A percentile compares a stretch with the other conserved stretches of the same genome.
Evolutionary conservation across 345 rosid genomes (phyloP).

Genomic region (Brassica carinata): DNA sequence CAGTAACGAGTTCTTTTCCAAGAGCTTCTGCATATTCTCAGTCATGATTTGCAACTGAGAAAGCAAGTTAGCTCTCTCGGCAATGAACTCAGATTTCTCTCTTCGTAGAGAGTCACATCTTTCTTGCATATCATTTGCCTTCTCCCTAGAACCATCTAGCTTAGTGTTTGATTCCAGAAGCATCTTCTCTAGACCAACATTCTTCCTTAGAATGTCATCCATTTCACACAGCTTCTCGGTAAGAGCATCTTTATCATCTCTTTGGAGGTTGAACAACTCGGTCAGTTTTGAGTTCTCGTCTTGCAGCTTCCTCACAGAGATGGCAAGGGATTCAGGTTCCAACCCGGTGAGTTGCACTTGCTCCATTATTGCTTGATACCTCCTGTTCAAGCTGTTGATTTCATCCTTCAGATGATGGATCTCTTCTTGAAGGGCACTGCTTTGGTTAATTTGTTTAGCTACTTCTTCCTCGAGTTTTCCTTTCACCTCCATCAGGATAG

Average conservation of each 20-base stretch:
- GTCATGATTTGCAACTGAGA: slow-evolving; percentile 78
- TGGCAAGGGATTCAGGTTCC: slow-evolving; percentile 52
- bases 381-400: slow-evolving; percentile 53
- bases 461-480: slow-evolving; percentile 75
- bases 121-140: slow-evolving; percentile 58
- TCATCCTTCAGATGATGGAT: slow-evolving; percentile 72
- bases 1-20: slow-evolving; percentile 58
- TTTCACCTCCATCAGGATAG: slow-evolving; percentile 63
- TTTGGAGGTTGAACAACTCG: slow-evolving; percentile 52
- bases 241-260: slow-evolving; percentile 52
- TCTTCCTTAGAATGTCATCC: slow-evolving; percentile 58
- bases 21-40: slow-evolving; percentile 71
- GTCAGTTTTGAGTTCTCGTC: slow-evolving; percentile 65
- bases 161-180: slow-evolving; percentile 74
- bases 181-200: slow-evolving; percentile 61
- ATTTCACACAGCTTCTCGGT: slow-evolving; percentile 56
- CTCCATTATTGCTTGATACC: slow-evolving; percentile 58
- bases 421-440: slow-evolving; percentile 72
- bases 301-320: slow-evolving; percentile 64
- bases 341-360: slow-evolving; percentile 71
- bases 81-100: slow-evolving; percentile 65
- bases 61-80: slow-evolving; percentile 76
- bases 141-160: slow-evolving; percentile 66
- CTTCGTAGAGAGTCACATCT: slow-evolving; percentile 63
- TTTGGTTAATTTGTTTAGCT: slow-evolving; percentile 51